phyloP scores from a whole-genome alignment of 1,284 basidiomycete species.

The Marasmius oreades region DNA sequence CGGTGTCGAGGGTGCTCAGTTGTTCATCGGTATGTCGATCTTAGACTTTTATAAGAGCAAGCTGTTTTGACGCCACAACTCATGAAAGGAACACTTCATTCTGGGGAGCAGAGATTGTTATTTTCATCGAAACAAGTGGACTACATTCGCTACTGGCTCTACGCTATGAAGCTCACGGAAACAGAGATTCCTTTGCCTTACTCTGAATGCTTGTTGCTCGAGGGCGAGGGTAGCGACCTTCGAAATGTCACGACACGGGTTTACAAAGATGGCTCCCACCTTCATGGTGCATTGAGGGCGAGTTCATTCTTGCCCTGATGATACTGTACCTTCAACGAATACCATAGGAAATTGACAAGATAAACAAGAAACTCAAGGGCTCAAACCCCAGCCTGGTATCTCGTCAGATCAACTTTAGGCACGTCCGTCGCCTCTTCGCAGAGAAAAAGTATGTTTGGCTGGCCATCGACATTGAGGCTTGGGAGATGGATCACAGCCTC shows the following conservation, averaged over 20 bases:
- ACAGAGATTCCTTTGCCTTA: slow-evolving; percentile 65
- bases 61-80: not conserved
- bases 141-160: slow-evolving; percentile 82
- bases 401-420: slow-evolving; percentile 62
- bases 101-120: slow-evolving; percentile 66
- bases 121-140: slow-evolving; percentile 83
- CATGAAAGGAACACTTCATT: slow-evolving; percentile 55
- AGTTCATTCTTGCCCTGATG: slow-evolving; percentile 7
- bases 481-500: slow-evolving; percentile 68
- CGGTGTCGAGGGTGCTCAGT: slow-evolving; percentile 58
- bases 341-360: slow-evolving; percentile 65
- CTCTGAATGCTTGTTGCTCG: slow-evolving; percentile 64
- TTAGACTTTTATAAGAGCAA: not conserved
- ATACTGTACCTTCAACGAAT: not conserved
- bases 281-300: slow-evolving; percentile 62
- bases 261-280: slow-evolving; percentile 48
- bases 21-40: slow-evolving; percentile 60
- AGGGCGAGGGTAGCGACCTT: slow-evolving; percentile 36
- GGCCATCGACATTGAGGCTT: slow-evolving; percentile 76
- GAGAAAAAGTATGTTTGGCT: slow-evolving; percentile 64
- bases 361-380: slow-evolving; percentile 68
- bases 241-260: slow-evolving; percentile 53
- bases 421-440: slow-evolving; percentile 58
- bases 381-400: slow-evolving; percentile 49
- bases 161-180: slow-evolving; percentile 67